Conservation (phyloP, 495 filamentous ascomycete species). For the Penicillium steckii region DNA sequence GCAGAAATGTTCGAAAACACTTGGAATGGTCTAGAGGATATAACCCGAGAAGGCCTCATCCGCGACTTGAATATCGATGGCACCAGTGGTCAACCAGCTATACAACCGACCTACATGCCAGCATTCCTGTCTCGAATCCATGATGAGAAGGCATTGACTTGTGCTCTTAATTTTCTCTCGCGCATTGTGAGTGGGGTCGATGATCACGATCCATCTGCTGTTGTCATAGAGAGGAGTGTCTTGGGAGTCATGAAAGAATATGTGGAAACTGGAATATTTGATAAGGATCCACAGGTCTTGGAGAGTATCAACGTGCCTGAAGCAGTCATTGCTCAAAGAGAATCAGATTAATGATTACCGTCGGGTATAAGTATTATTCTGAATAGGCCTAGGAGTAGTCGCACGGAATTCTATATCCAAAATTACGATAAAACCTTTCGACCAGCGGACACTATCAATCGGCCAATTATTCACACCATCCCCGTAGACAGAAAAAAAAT, state of each 20-base stretch:
- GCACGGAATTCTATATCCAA: no score
- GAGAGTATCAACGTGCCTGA: conserved; percentile 17
- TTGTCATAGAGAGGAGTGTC: conserved; percentile 20
- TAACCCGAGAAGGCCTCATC: conserved; percentile 15
- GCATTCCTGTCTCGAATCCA: conserved; percentile 22
- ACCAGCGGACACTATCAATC: no score
- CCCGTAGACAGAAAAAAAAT: no score
- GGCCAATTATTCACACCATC: no score
- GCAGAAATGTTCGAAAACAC: conserved; percentile 29
- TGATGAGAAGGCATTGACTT: background rate
- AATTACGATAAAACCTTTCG: no score
- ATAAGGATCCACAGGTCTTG: conserved; percentile 15
- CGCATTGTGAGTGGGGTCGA: conserved; percentile 12
- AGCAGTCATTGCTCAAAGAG: conserved; percentile 4
- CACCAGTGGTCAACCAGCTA: conserved; percentile 21
- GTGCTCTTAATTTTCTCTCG: conserved; percentile 9
- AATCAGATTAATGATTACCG: background rate
- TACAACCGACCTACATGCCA: conserved; percentile 37
- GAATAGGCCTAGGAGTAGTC: no score
- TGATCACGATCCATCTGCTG: conserved; percentile 3
- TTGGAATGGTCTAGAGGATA: conserved; percentile 22
- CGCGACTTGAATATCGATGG: conserved; percentile 34
- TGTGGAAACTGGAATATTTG: conserved; percentile 16
- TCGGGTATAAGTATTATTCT: no score
- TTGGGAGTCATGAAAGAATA: conserved; percentile 12